These are phyloP conservation scores for Russula dissimulans DNA, from an alignment of 768 basidiomycete genomes.

Conservation along the genomic window DNA sequence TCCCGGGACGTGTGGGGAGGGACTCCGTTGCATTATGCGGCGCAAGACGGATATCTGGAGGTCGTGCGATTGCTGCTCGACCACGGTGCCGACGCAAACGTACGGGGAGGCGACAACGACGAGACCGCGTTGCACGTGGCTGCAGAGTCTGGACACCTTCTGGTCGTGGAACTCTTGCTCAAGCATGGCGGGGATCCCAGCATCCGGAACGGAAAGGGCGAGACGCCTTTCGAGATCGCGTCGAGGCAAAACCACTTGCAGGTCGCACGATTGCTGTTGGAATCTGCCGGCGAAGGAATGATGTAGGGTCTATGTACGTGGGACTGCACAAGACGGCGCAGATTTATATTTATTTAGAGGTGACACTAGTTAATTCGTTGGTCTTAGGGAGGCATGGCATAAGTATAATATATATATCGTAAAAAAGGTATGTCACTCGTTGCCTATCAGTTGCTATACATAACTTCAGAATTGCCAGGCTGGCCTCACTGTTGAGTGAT, in stretches of 20 bases:
- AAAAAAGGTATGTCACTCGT: too few relatives aligned
- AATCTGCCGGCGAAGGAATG: neutral
- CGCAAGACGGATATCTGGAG: neutral
- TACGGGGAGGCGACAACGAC: too few relatives aligned
- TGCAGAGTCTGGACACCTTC: neutral
- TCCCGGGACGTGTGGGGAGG: neutral
- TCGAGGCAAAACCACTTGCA: neutral
- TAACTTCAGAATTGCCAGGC: too few relatives aligned
- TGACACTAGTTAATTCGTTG: too few relatives aligned
- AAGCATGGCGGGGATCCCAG: neutral
- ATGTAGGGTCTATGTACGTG: too few relatives aligned
- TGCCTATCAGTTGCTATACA: too few relatives aligned
- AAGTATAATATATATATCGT: too few relatives aligned
- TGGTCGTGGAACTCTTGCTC: neutral
- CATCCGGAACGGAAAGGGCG: neutral
- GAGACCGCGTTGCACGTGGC: neutral
- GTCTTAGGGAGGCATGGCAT: too few relatives aligned
- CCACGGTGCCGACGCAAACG: neutral
- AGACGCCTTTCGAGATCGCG: neutral
- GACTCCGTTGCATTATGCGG: neutral
- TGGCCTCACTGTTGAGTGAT: too few relatives aligned
- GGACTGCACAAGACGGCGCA: too few relatives aligned
- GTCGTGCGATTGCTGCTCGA: neutral
- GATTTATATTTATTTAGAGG: too few relatives aligned
- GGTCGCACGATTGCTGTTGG: neutral